Evolutionary conservation across 2,329 filamentous ascomycete species (phyloP), one percentile per base, ranked within the genome.

Genomic region (Verticillium nubilum): DNA sequence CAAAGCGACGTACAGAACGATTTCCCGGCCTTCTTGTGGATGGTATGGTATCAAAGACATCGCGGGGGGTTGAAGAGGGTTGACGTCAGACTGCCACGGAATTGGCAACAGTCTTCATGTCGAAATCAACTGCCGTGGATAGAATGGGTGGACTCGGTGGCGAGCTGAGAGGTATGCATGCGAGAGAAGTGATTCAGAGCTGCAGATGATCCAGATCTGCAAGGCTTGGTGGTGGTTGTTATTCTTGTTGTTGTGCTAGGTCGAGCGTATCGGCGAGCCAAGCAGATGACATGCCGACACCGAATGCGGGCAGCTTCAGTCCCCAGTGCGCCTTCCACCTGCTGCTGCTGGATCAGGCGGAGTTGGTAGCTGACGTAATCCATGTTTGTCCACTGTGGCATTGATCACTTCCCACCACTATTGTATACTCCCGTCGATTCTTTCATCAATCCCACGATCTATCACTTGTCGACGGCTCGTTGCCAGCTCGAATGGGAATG

Each of bases 21-120:
- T 86, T 70, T 93, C 89, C 66, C 88, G 85, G 66, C 87, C 88
- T 68, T 92, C 89, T 63, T 83, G 83, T 55, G 87, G 84, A 59
- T 85, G 83, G 70, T 92, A 94, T 4, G 90, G 90, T 64, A 95
- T 87, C 67, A 95, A 79, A 65, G 90, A 92, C 82, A 86, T 78
- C 60, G 42, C 12, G 19, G n/a, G 42, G 42, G 42, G 42, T 23
- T 50, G 17, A 19, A 25, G 42, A 3, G 42, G 42, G 19, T 50
- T 50, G 42, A 50, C 42, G 42, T 50, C 42, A 50, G 42, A 50
- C 42, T 50, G 19, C 42, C 42, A 23, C 42, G 12, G 42, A 10
- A 23, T 50, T 12, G 42, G 42, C 42, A 19, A 13, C 42, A 10
- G 42, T 50, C 42, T 13, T 50, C 42, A 50, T 50, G 42, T 50